Evolutionary conservation across 2,329 filamentous ascomycete genomes (phyloP).

Genomic region (Apiospora arundinis): DNA sequence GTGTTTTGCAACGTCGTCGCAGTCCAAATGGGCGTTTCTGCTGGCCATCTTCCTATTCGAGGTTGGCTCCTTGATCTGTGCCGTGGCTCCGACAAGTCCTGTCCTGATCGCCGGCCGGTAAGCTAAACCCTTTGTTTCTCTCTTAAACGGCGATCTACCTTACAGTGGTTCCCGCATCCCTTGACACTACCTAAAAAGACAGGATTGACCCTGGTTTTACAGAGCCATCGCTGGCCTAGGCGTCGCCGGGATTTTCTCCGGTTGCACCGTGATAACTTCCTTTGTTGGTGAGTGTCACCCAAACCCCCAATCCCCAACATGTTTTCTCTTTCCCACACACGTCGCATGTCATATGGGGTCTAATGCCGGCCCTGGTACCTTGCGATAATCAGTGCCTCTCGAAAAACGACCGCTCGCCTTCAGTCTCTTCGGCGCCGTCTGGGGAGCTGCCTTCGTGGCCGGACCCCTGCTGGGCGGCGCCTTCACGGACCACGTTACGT

Average conservation of each 20-base stretch:
- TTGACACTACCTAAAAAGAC: no score
- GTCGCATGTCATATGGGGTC: conserved; percentile 48
- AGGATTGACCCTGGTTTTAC: not conserved
- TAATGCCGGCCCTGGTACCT: conserved; percentile 43
- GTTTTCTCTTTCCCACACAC: not conserved
- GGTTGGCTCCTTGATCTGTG: conserved; percentile 28
- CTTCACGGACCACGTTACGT: conserved; percentile 28
- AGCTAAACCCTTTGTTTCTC: not conserved
- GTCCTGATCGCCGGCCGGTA: conserved; percentile 38
- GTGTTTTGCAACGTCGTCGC: conserved; percentile 20
- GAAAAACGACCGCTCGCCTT: conserved; percentile 29
- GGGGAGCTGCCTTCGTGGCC: conserved; percentile 28
- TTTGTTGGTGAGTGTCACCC: conserved; percentile 43
- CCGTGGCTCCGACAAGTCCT: conserved; percentile 32
- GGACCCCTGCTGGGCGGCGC: conserved; percentile 29
- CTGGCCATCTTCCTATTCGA: conserved; percentile 23
- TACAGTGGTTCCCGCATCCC: not conserved
- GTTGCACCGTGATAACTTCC: conserved; percentile 35
- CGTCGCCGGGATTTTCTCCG: conserved; percentile 37
- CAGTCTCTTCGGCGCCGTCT: conserved; percentile 26
- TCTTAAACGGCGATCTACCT: not conserved
- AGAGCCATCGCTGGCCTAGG: conserved; percentile 38
- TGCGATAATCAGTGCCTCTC: conserved; percentile 24
- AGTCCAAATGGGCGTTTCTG: conserved; percentile 39
- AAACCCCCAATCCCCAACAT: conserved; percentile 51